Evolutionary conservation across 106 monocot species (phyloP).

Genomic region (Platanthera guangdongensis): DNA sequence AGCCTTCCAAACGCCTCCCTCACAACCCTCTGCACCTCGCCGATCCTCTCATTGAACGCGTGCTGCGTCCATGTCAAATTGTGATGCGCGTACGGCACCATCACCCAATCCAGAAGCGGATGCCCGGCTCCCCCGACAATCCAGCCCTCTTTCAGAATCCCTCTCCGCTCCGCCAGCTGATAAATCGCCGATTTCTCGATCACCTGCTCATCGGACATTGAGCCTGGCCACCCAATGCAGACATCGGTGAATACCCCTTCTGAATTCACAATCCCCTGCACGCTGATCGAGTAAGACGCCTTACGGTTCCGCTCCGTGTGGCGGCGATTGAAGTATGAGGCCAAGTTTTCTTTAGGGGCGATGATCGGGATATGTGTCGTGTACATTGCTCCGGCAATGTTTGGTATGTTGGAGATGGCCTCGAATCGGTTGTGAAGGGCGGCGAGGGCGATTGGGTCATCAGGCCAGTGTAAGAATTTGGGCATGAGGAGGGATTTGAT

Average conservation of each 20-base stretch:
- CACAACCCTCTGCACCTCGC: constrained; percentile 43
- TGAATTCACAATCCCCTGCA: constrained; percentile 77
- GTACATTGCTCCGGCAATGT: constrained; percentile 75
- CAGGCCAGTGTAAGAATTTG: constrained; percentile 66
- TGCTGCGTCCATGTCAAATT: constrained; percentile 95
- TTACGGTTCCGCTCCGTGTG: constrained; percentile 88
- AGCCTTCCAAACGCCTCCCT: constrained; percentile 57
- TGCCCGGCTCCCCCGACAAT: constrained; percentile 57
- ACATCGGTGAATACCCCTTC: constrained; percentile 68
- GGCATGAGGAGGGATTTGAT: constrained; percentile 78
- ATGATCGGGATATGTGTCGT: constrained; percentile 93
- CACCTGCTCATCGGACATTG: constrained; percentile 63
- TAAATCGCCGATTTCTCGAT: constrained; percentile 52
- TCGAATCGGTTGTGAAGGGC: constrained; percentile 25
- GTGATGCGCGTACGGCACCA: constrained; percentile 72
- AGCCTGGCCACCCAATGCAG: constrained; percentile 77
- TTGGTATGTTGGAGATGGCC: constrained; percentile 44
- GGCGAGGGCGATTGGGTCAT: constrained; percentile 3
- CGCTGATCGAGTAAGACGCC: constrained; percentile 74
- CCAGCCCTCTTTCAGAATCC: constrained; percentile 31
- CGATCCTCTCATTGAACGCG: constrained; percentile 72
- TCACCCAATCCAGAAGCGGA: constrained; percentile 76
- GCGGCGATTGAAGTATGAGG: constrained; percentile 69
- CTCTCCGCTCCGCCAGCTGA: constrained; percentile 24
- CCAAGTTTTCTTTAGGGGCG: constrained; percentile 74